Percentiles rank a stretch among this genome's conserved stretches.
Evolutionary conservation across 305 asterid species (phyloP).

Genomic region (Solanum chacoense): DNA sequence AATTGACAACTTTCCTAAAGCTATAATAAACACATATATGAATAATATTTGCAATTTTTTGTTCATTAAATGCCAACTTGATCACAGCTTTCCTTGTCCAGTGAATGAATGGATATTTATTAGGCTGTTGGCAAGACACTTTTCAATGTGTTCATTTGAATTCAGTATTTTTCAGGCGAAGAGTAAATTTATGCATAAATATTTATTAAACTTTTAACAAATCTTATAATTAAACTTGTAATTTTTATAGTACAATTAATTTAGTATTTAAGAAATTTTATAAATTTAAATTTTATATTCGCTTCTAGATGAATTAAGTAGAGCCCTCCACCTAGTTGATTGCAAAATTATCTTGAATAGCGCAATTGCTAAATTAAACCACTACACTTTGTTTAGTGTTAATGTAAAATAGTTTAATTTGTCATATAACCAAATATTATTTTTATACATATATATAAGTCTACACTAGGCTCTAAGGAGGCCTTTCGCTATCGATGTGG

Average conservation of each 20-base stretch:
- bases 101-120: neutral
- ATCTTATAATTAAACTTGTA: no score
- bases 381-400: neutral
- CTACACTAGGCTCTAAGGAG: neutral
- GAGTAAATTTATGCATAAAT: no score
- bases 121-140: neutral
- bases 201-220: no score
- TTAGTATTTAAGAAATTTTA: neutral
- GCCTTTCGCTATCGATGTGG: neutral
- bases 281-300: no score
- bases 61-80: neutral
- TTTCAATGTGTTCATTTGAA: no score
- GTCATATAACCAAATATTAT: no score
- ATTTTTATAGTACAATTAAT: no score
- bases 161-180: no score
- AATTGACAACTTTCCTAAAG: neutral
- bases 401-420: no score
- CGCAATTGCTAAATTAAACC: neutral
- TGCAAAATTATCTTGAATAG: neutral
- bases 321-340: neutral
- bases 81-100: neutral
- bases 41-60: neutral
- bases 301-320: neutral
- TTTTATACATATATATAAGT: neutral
- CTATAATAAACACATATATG: neutral